Percentiles rank a stretch among this genome's conserved stretches.
phyloP scores from a whole-genome alignment of 78 protist species.

The Corallochytrium limacisporum region DNA sequence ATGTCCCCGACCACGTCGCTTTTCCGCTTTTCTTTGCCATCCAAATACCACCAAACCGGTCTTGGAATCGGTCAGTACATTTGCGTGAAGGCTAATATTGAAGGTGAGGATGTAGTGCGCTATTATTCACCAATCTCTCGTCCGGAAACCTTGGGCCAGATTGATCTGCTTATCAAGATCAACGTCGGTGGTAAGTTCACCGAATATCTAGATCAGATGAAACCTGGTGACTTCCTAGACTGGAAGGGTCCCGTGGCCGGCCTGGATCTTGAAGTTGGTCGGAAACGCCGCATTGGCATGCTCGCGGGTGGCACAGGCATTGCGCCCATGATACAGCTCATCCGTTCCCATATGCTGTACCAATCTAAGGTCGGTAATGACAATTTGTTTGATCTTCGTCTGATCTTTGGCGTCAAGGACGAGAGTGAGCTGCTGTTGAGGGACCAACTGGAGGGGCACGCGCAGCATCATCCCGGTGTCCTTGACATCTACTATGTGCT shows the following conservation, averaged over 20 bases:
- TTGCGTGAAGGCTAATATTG: background rate
- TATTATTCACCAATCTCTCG: slow-evolving; percentile 16
- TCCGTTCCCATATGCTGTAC: background rate
- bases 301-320: slow-evolving; percentile 34
- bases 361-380: background rate
- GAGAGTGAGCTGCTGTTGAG: background rate
- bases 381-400: background rate
- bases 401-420: background rate
- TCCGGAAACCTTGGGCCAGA: background rate
- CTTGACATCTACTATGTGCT: background rate
- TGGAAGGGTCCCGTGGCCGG: background rate
- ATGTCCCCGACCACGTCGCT: too few species aligned
- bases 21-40: background rate
- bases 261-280: background rate
- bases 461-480: background rate
- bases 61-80: slow-evolving; percentile 4
- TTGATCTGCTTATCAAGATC: background rate
- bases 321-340: slow-evolving; percentile 24
- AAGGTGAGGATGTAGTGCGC: slow-evolving; percentile 4
- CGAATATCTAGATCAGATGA: background rate
- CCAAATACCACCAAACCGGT: background rate
- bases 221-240: slow-evolving; percentile 1
- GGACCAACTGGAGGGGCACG: background rate
- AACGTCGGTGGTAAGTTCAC: background rate
- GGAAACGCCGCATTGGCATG: slow-evolving; percentile 1